phyloP scores from a whole-genome alignment of 1,284 basidiomycete species.

The Apiotrichum siamense region DNA sequence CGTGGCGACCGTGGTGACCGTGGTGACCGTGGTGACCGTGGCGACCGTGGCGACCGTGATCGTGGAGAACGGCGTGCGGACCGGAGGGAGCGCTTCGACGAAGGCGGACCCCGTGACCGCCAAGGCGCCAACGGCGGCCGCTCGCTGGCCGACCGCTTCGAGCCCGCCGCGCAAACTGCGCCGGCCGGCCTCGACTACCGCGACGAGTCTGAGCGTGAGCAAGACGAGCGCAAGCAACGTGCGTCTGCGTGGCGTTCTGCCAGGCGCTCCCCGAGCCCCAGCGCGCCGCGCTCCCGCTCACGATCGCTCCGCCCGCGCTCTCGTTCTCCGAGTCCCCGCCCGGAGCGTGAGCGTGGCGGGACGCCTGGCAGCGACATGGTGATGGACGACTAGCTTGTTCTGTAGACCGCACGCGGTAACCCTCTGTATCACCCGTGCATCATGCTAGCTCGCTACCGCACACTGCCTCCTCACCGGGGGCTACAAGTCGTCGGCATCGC shows the following conservation, averaged over 20 bases:
- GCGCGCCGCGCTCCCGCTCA: not conserved
- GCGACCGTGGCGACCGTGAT: not conserved
- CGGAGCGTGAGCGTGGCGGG: not conserved
- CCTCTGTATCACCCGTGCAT: too few relatives aligned
- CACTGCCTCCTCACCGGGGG: too few relatives aligned
- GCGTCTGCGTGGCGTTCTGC: conserved; percentile 2
- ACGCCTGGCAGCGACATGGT: conserved; percentile 13
- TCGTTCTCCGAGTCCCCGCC: not conserved
- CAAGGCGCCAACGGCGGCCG: conserved; percentile 46
- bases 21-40: conserved; percentile 11
- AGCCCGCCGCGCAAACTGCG: conserved; percentile 26
- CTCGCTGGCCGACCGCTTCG: conserved; percentile 41
- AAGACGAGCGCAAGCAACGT: not conserved
- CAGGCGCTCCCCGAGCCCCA: not conserved
- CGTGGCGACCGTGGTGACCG: conserved; percentile 2
- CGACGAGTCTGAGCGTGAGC: conserved; percentile 4
- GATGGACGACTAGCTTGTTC: conserved; percentile 13
- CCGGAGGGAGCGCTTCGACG: too few relatives aligned
- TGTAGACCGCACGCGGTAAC: too few relatives aligned
- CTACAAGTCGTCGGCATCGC: conserved; percentile 5
- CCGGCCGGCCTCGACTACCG: conserved; percentile 7
- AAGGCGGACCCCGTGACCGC: conserved; percentile 17
- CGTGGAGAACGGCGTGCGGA: conserved; percentile 1
- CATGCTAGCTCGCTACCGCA: too few relatives aligned
- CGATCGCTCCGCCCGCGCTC: not conserved